Evolutionary conservation across 305 asterid species (phyloP).

Genomic region (Fraxinus angustifolia): DNA sequence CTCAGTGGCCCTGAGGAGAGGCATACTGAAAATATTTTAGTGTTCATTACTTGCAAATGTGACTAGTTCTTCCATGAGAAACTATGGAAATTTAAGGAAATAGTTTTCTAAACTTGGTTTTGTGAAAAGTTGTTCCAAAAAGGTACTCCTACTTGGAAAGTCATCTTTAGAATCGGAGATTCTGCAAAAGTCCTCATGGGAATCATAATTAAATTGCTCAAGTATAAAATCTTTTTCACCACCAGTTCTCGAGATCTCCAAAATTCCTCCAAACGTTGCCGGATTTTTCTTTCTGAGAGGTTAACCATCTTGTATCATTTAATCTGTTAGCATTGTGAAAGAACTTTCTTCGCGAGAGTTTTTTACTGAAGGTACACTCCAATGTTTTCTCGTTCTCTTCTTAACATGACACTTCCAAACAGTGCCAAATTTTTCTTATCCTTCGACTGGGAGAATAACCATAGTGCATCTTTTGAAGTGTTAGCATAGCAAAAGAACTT

Average conservation of each 20-base stretch:
- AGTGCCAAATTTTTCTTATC: not conserved
- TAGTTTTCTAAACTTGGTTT: not conserved
- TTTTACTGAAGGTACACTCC: not conserved
- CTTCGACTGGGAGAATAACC: not conserved
- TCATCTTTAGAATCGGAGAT: not conserved
- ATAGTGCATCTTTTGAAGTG: not conserved
- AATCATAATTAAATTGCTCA: not conserved
- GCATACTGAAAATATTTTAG: not conserved
- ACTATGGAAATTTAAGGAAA: not conserved
- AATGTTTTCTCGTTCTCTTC: not conserved
- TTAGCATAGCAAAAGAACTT: not conserved
- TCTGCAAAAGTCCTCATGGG: not conserved
- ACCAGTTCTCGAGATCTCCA: not conserved
- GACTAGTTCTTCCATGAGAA: not conserved
- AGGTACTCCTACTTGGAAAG: not conserved
- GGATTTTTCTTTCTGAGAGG: not conserved
- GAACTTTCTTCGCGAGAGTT: not conserved
- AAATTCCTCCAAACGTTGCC: not conserved
- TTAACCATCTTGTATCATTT: not conserved
- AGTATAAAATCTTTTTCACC: not conserved
- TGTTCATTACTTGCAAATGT: not conserved
- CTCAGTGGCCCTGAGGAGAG: no score
- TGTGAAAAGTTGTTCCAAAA: not conserved
- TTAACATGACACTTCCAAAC: not conserved
- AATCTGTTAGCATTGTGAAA: not conserved